A percentile compares a stretch with the other conserved stretches of the same genome.
These are phyloP conservation scores for Exophiala spinifera DNA, from an alignment of 2,329 filamentous ascomycete species.

Conservation along the genomic window DNA sequence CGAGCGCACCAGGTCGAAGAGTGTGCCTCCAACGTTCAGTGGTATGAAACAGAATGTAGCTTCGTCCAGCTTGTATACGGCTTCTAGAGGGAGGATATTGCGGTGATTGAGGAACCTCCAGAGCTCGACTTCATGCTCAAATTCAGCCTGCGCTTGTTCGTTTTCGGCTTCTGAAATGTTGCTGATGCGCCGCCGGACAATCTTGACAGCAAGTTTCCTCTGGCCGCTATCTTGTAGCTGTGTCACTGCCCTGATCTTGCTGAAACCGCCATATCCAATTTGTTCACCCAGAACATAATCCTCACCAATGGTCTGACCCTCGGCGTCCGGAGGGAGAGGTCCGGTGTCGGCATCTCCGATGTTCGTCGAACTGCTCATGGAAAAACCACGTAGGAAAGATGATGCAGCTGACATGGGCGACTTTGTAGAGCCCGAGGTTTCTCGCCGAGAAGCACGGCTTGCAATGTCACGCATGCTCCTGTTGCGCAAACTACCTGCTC, in stretches of 20 bases:
- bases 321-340: conserved; percentile 58
- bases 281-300: conserved; percentile 66
- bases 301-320: conserved; percentile 64
- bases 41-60: conserved; percentile 69
- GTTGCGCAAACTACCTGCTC: conserved; percentile 27
- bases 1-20: conserved; percentile 60
- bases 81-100: conserved; percentile 60
- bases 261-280: conserved; percentile 65
- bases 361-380: conserved; percentile 47
- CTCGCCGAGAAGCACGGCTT: conserved; percentile 22
- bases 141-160: conserved; percentile 63
- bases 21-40: conserved; percentile 60
- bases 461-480: conserved; percentile 19
- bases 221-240: conserved; percentile 56
- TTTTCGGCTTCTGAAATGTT: conserved; percentile 59
- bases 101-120: conserved; percentile 64
- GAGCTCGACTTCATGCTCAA: conserved; percentile 66
- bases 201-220: conserved; percentile 60
- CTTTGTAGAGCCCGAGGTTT: conserved; percentile 40
- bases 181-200: conserved; percentile 59
- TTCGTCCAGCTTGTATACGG: conserved; percentile 64
- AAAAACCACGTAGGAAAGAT: conserved; percentile 48
- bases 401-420: conserved; percentile 58
- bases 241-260: conserved; percentile 63
- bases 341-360: conserved; percentile 26